Conservation (phyloP, 148 eudicot species). For the Cornus kousa region DNA sequence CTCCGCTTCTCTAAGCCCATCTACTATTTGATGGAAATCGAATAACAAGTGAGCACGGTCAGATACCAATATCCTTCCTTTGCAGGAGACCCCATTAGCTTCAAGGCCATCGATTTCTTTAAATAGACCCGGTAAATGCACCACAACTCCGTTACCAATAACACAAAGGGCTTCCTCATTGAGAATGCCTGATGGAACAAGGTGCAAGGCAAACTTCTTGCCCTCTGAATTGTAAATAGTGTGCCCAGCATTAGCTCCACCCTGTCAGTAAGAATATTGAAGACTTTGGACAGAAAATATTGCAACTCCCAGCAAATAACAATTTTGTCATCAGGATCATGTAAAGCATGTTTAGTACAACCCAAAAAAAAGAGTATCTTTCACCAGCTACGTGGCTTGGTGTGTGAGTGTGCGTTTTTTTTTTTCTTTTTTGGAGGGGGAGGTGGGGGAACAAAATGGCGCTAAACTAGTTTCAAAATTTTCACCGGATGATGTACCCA, state of each 20-base stretch:
- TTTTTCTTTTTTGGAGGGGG: too few species aligned
- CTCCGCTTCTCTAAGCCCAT: constrained; percentile 91
- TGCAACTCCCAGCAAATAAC: too few species aligned
- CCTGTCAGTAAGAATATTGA: constrained; percentile 39
- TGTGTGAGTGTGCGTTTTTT: too few species aligned
- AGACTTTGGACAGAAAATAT: background rate
- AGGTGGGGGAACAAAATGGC: too few species aligned
- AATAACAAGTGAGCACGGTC: constrained; percentile 94
- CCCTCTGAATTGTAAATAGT: constrained; percentile 95
- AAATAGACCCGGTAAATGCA: constrained; percentile 88
- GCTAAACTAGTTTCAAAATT: too few species aligned
- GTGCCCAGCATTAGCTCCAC: constrained; percentile 98
- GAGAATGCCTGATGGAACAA: constrained; percentile 96
- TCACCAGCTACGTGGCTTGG: too few species aligned
- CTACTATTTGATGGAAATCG: constrained; percentile 83
- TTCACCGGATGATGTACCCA: too few species aligned
- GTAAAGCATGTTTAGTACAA: too few species aligned
- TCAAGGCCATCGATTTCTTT: constrained; percentile 86
- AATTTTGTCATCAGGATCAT: too few species aligned
- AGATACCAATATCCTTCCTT: constrained; percentile 84
- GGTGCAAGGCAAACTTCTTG: constrained; percentile 92
- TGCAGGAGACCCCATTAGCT: constrained; percentile 80
- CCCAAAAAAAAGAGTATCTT: too few species aligned
- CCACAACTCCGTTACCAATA: constrained; percentile 94
- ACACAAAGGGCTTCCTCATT: constrained; percentile 84